phyloP scores from a whole-genome alignment of 2,329 filamentous ascomycete genomes.

The Shiraia bambusicola region DNA sequence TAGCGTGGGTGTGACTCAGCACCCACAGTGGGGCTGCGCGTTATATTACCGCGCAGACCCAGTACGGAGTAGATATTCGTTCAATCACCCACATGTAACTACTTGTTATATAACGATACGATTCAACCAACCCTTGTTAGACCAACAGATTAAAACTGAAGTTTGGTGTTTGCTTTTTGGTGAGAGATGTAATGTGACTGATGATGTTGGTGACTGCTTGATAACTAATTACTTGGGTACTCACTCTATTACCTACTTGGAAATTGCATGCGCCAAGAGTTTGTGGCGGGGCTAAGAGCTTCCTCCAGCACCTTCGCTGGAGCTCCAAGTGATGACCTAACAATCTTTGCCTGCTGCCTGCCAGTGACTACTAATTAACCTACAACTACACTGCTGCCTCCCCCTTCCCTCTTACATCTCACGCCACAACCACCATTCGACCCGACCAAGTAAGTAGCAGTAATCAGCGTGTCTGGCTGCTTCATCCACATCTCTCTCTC shows the following conservation, averaged over 20 bases:
- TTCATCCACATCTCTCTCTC: neutral
- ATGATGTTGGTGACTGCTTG: neutral
- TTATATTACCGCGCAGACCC: no score
- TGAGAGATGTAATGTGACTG: neutral
- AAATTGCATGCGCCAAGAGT: constrained; percentile 16
- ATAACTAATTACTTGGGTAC: neutral
- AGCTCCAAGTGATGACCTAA: constrained; percentile 18
- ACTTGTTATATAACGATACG: no score
- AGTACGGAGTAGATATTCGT: no score
- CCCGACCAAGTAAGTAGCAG: constrained; percentile 4
- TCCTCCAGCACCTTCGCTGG: constrained; percentile 25
- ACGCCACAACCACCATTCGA: constrained; percentile 2
- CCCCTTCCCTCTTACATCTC: constrained; percentile 3
- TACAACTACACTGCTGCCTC: constrained; percentile 20
- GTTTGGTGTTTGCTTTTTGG: no score
- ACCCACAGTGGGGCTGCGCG: no score
- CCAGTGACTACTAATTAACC: no score
- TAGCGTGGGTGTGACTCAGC: no score
- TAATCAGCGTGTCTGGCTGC: constrained; percentile 6
- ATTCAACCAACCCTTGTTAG: no score
- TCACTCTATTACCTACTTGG: neutral
- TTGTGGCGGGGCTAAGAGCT: constrained; percentile 18
- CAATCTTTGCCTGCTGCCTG: constrained; percentile 7
- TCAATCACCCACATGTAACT: no score
- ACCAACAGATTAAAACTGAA: no score